Evolutionary conservation across 352 stramenopile species (phyloP).

Genomic region (Lagenidium giganteum): DNA sequence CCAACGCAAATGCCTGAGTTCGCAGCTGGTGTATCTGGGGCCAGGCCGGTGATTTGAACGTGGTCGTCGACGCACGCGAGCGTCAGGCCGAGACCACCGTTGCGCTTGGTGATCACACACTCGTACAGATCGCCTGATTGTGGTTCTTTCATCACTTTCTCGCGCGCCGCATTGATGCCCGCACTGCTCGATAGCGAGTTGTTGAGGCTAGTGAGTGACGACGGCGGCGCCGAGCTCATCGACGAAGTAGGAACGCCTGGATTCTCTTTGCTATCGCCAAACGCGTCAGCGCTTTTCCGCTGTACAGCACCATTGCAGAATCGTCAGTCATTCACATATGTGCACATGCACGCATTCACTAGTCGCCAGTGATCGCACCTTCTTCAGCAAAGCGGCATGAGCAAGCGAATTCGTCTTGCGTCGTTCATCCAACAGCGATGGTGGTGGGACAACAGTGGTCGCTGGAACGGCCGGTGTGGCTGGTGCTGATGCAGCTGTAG

Average conservation of each 20-base stretch:
- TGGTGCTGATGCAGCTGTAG: background rate
- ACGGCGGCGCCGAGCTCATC: conserved; percentile 9
- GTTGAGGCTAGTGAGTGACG: conserved; percentile 1
- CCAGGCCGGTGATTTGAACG: conserved; percentile 77
- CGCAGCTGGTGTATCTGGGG: conserved; percentile 59
- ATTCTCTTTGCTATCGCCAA: conserved; percentile 31
- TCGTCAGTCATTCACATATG: background rate
- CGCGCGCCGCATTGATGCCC: conserved; percentile 18
- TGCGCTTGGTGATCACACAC: conserved; percentile 79
- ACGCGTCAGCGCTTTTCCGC: conserved; percentile 50
- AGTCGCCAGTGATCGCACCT: conserved; percentile 11
- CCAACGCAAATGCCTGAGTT: conserved; percentile 75
- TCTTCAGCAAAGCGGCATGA: conserved; percentile 24
- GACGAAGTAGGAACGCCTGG: conserved; percentile 10
- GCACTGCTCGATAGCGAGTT: background rate
- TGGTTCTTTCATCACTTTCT: conserved; percentile 82
- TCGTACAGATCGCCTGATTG: conserved; percentile 81
- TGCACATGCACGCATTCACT: background rate
- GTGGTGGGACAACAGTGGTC: conserved; percentile 5
- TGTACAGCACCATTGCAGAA: conserved; percentile 13
- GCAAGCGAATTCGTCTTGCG: conserved; percentile 15
- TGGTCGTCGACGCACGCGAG: conserved; percentile 79
- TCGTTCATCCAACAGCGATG: conserved; percentile 14
- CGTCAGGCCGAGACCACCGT: conserved; percentile 66
- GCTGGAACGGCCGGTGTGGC: background rate